Conservation (phyloP, 2,329 filamentous ascomycete genomes). For the Pezizomycotina sp. region DNA sequence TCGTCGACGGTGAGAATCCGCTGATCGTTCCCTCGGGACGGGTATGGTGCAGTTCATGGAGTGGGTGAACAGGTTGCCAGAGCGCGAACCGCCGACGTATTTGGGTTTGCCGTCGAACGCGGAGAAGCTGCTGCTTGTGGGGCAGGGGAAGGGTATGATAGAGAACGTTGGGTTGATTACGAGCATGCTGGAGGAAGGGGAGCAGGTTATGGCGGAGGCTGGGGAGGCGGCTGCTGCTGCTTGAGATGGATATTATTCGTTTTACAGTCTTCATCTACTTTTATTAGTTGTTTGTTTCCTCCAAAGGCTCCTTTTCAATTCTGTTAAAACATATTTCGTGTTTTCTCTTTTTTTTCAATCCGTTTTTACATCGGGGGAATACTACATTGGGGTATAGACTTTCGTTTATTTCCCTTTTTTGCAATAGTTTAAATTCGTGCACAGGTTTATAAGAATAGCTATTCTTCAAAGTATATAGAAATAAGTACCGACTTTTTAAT, state of each 20-base stretch:
- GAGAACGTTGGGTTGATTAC: slow-evolving; percentile 70
- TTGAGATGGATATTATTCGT: slow-evolving; percentile 9
- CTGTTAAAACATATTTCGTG: too few relatives aligned
- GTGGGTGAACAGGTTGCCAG: slow-evolving; percentile 84
- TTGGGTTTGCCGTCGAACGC: slow-evolving; percentile 86
- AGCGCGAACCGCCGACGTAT: slow-evolving; percentile 91
- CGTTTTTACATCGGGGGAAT: too few relatives aligned
- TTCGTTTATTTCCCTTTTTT: too few relatives aligned
- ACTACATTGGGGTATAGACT: too few relatives aligned
- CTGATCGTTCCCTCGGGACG: slow-evolving; percentile 65
- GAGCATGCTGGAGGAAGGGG: slow-evolving; percentile 79
- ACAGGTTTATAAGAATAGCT: too few relatives aligned
- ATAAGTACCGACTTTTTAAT: too few relatives aligned
- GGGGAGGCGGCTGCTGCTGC: slow-evolving; percentile 22
- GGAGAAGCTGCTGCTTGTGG: slow-evolving; percentile 84
- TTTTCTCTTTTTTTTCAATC: too few relatives aligned
- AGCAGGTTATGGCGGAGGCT: slow-evolving; percentile 64
- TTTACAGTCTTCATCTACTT: neutral
- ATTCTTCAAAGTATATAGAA: too few relatives aligned
- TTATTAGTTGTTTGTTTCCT: neutral
- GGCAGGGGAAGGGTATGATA: slow-evolving; percentile 71
- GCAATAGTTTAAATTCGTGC: too few relatives aligned
- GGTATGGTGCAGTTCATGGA: slow-evolving; percentile 68
- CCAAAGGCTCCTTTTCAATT: too few relatives aligned
- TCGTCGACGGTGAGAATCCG: slow-evolving; percentile 48